Percentiles rank a stretch among this genome's conserved stretches.
These are phyloP conservation scores for Backusella psychrophila DNA, from an alignment of 192 early-diverging fungal genomes.

Conservation along the genomic window DNA sequence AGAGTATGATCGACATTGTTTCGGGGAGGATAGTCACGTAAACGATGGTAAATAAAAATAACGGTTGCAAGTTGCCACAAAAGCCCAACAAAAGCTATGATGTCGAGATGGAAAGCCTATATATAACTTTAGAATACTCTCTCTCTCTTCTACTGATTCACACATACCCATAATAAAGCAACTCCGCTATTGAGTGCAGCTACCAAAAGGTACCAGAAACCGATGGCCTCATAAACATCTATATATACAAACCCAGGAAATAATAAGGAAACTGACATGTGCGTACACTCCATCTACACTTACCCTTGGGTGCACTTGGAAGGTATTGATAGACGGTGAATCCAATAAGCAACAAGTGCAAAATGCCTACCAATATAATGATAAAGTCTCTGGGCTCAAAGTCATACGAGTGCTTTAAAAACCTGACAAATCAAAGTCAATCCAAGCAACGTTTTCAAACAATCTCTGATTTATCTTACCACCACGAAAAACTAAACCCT, in stretches of 20 bases:
- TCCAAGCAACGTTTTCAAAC: neutral
- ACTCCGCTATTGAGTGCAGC: constrained; percentile 18
- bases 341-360: constrained; percentile 31
- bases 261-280: neutral
- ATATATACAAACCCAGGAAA: neutral
- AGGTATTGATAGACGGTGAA: constrained; percentile 35
- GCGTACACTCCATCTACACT: neutral
- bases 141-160: neutral
- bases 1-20: constrained; percentile 35
- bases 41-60: constrained; percentile 31
- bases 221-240: constrained; percentile 32
- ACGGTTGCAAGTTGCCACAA: constrained; percentile 34
- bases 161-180: constrained; percentile 25
- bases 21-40: constrained; percentile 38
- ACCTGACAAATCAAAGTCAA: constrained; percentile 8
- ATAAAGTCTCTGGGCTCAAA: constrained; percentile 21
- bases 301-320: constrained; percentile 37
- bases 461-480: constrained; percentile 17
- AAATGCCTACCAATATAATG: constrained; percentile 16
- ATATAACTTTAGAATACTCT: neutral
- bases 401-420: constrained; percentile 8
- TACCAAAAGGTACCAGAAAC: constrained; percentile 35
- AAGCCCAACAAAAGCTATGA: constrained; percentile 26
- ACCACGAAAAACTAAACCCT: constrained; percentile 13
- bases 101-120: constrained; percentile 23